phyloP scores from a whole-genome alignment of 768 basidiomycete genomes.

The Lanmaoa rubissima region DNA sequence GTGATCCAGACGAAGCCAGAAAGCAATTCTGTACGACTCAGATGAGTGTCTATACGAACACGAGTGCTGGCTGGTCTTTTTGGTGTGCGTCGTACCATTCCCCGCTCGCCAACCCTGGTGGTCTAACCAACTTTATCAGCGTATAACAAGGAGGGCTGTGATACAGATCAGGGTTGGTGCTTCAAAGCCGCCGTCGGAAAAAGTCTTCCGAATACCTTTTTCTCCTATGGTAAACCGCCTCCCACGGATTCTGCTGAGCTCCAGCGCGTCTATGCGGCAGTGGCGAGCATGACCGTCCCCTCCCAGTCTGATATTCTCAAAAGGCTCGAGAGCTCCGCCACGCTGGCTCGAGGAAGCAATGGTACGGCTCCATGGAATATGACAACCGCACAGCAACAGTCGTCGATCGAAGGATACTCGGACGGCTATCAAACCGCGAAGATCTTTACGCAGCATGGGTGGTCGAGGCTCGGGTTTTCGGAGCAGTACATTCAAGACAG shows the following conservation, averaged over 20 bases:
- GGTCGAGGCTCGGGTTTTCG: conserved; percentile 56
- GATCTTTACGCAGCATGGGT: conserved; percentile 48
- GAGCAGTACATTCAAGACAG: conserved; percentile 60
- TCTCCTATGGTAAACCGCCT: conserved; percentile 41
- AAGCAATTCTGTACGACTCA: conserved; percentile 57
- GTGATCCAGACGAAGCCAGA: conserved; percentile 43
- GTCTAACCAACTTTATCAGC: conserved; percentile 34
- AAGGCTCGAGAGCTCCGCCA: background rate
- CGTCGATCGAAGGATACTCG: conserved; percentile 45
- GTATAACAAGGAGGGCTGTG: conserved; percentile 61
- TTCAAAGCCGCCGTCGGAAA: conserved; percentile 60
- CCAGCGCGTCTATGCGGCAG: conserved; percentile 18
- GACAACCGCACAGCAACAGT: conserved; percentile 10
- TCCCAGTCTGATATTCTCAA: conserved; percentile 15
- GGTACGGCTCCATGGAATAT: conserved; percentile 2
- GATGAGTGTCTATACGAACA: conserved; percentile 53
- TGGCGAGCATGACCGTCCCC: conserved; percentile 13
- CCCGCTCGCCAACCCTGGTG: background rate
- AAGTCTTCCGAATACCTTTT: conserved; percentile 57
- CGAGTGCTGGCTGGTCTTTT: conserved; percentile 64
- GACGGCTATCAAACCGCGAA: conserved; percentile 59
- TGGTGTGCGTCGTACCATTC: conserved; percentile 49
- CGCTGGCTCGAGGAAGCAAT: background rate
- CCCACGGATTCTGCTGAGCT: conserved; percentile 21
- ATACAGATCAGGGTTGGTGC: conserved; percentile 64